A percentile compares a stretch with the other conserved stretches of the same genome.
These are phyloP conservation scores for Corylus heterophylla DNA, from an alignment of 306 rosid species.

Conservation along the genomic window DNA sequence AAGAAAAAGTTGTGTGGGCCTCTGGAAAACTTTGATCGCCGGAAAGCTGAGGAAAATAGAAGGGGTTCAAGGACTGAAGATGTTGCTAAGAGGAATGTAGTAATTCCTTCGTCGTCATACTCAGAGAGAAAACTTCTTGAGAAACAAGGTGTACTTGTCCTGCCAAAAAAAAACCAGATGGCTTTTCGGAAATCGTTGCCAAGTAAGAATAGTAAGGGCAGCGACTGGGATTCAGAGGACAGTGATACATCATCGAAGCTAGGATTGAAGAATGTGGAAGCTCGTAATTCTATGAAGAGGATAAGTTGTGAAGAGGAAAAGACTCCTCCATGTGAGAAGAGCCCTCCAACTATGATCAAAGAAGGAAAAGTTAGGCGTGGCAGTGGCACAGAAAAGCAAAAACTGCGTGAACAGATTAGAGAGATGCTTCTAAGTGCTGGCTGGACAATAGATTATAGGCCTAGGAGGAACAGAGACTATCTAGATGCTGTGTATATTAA, in stretches of 20 bases:
- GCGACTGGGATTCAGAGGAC: slow-evolving; percentile 62
- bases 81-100: slow-evolving; percentile 46
- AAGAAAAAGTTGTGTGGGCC: slow-evolving; percentile 50
- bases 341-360: slow-evolving; percentile 41
- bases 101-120: slow-evolving; percentile 35
- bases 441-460: slow-evolving; percentile 94
- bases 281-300: slow-evolving; percentile 49
- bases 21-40: slow-evolving; percentile 42
- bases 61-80: slow-evolving; percentile 53
- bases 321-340: slow-evolving; percentile 59
- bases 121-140: slow-evolving; percentile 43
- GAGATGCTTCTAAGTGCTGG: slow-evolving; percentile 85
- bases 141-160: slow-evolving; percentile 47
- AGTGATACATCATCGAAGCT: slow-evolving; percentile 64
- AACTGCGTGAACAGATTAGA: slow-evolving; percentile 79
- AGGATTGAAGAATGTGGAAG: slow-evolving; percentile 46
- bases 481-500: slow-evolving; percentile 95
- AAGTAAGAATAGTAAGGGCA: slow-evolving; percentile 50
- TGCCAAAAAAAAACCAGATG: slow-evolving; percentile 49
- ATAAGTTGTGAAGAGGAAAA: slow-evolving; percentile 45
- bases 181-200: slow-evolving; percentile 50
- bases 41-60: slow-evolving; percentile 50
- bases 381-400: slow-evolving; percentile 95
- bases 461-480: slow-evolving; percentile 94
- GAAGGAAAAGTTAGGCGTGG: slow-evolving; percentile 86